Evolutionary conservation across 2,329 filamentous ascomycete genomes (phyloP).

Genomic region (Curvularia verruculosa): DNA sequence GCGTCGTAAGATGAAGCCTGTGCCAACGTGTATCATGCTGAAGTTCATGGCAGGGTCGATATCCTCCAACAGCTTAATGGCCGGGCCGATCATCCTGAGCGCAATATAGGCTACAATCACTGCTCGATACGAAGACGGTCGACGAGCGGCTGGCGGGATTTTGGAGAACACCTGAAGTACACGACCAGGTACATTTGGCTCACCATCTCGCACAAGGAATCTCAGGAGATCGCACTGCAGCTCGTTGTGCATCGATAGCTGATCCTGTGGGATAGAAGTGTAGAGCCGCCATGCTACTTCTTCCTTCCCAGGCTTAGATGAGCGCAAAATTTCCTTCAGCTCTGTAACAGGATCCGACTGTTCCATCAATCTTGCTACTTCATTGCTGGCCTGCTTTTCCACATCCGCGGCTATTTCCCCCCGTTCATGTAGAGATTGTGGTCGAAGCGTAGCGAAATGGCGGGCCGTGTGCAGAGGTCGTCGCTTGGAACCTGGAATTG

Average conservation of each 20-base stretch:
- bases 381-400: slow-evolving; percentile 22
- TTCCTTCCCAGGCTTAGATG: slow-evolving; percentile 25
- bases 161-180: slow-evolving; percentile 55
- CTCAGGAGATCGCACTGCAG: slow-evolving; percentile 36
- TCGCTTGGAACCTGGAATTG: slow-evolving; percentile 36
- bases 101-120: slow-evolving; percentile 54
- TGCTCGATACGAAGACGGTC: slow-evolving; percentile 52
- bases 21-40: slow-evolving; percentile 30
- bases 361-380: slow-evolving; percentile 28
- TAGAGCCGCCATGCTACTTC: slow-evolving; percentile 50
- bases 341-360: slow-evolving; percentile 24
- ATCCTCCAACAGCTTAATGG: slow-evolving; percentile 52
- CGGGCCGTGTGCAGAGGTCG: slow-evolving; percentile 29
- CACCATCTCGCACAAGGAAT: slow-evolving; percentile 31
- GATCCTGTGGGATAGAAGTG: slow-evolving; percentile 27
- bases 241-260: neutral
- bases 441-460: slow-evolving; percentile 33
- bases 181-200: slow-evolving; percentile 50
- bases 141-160: slow-evolving; percentile 48
- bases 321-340: slow-evolving; percentile 27
- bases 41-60: slow-evolving; percentile 29
- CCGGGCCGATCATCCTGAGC: slow-evolving; percentile 47
- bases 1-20: slow-evolving; percentile 37
- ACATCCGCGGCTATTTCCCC: slow-evolving; percentile 12
- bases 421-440: slow-evolving; percentile 18